These are phyloP conservation scores for Eremochloa ophiuroides DNA, from an alignment of 176 grass and related monocot genomes.

Conservation along the genomic window DNA sequence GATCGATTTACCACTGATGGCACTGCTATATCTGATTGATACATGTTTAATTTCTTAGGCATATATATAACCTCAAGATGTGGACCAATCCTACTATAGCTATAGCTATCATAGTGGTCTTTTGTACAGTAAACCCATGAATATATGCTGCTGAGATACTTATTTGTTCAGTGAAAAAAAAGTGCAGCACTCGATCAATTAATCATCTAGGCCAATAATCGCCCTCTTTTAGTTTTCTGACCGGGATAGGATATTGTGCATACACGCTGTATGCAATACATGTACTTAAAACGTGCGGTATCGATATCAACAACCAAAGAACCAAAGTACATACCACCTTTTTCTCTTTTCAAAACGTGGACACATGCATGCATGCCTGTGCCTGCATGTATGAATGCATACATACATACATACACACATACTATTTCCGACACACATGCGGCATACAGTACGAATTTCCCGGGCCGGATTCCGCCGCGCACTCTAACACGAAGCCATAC, in stretches of 20 bases:
- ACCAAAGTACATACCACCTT: background rate
- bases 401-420: background rate
- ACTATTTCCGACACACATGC: background rate
- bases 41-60: too few species aligned
- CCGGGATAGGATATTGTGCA: background rate
- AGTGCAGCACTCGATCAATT: background rate
- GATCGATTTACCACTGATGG: too few species aligned
- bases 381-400: background rate
- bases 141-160: too few species aligned
- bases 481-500: too few species aligned
- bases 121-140: too few species aligned
- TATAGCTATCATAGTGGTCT: too few species aligned
- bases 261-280: too few species aligned
- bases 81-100: too few species aligned
- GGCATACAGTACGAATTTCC: too few species aligned
- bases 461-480: too few species aligned
- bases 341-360: background rate
- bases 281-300: background rate
- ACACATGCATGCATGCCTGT: background rate
- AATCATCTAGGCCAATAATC: background rate
- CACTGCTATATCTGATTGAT: too few species aligned
- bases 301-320: background rate
- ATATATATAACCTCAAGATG: too few species aligned
- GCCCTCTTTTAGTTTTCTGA: background rate
- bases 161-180: background rate